These are phyloP conservation scores for Xylaria sp. DNA, from an alignment of 2,329 filamentous ascomycete genomes.

Conservation along the genomic window DNA sequence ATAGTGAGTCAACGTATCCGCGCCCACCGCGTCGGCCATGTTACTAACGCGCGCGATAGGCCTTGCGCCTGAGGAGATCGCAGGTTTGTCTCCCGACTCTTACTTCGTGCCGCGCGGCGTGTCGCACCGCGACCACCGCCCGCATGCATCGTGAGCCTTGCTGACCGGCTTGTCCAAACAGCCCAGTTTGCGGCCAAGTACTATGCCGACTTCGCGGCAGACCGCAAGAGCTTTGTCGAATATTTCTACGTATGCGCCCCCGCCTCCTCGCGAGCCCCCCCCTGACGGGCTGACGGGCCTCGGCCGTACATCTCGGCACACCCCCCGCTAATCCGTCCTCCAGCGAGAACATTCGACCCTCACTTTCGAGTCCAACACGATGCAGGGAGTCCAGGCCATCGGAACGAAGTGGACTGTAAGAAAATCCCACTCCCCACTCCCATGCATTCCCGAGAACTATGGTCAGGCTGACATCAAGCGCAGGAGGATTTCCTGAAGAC, in stretches of 20 bases:
- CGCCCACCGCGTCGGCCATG: slow-evolving; percentile 3
- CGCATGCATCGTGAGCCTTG: background rate
- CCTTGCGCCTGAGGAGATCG: slow-evolving; percentile 39
- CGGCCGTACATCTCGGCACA: slow-evolving; percentile 5
- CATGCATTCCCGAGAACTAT: background rate
- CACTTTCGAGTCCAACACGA: slow-evolving; percentile 82
- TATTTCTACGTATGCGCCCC: slow-evolving; percentile 39
- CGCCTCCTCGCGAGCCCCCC: slow-evolving; percentile 18
- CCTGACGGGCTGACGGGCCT: background rate
- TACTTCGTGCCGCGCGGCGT: background rate
- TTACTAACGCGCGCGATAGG: slow-evolving; percentile 33
- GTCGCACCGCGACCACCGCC: background rate
- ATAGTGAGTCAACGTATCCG: slow-evolving; percentile 30
- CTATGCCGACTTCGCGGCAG: slow-evolving; percentile 34
- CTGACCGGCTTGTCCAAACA: slow-evolving; percentile 14
- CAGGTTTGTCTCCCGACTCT: slow-evolving; percentile 33
- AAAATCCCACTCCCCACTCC: slow-evolving; percentile 27
- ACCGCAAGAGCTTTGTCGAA: slow-evolving; percentile 35
- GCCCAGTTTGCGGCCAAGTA: slow-evolving; percentile 38
- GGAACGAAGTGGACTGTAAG: slow-evolving; percentile 83
- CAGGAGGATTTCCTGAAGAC: slow-evolving; percentile 38
- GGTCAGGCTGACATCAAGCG: slow-evolving; percentile 20
- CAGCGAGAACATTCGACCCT: slow-evolving; percentile 89
- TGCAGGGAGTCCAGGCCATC: slow-evolving; percentile 73
- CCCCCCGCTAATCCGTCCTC: slow-evolving; percentile 38